Base-by-base conservation (phyloP, 768 basidiomycete genomes). In the Mycena sanguinolenta region DNA sequence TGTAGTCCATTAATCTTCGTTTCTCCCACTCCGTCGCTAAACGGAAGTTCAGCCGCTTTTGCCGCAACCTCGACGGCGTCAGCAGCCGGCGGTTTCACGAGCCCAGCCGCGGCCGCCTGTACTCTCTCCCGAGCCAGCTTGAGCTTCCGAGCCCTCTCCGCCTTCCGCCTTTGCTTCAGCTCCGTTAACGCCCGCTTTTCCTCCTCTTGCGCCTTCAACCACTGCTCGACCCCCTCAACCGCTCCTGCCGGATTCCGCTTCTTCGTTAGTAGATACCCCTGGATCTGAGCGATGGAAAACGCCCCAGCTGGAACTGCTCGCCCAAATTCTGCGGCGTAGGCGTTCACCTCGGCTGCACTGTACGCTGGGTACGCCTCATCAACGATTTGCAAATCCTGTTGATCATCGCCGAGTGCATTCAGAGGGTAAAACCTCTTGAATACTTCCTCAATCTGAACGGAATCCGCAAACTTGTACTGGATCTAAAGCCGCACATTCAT, bases 231-330 rank as follows among this genome's bases (percentile, higher is more conserved):
- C 1, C 64, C 69, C 27, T 65, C 50, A 7, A 67, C 59, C 4
- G 72, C 66, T 12, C 55, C 71, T 0, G 21, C 58, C 23, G 74
- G 74, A 55, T 73, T 49, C 38, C 62, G 59, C 36, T 75, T 75
- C 59, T 66, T 60, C 38, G 65, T 69, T 27, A 86, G 73, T 50
- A 85, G 71, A 70, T 80, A 84, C 0, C 80, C 82, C 63, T 84
- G 83, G 1, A 85, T 76, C 55, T 82, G 79, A 4, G 84, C 82
- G 6, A 81, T 77, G 46, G 79, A 79, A 70, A 82, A 78, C 46
- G 67, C 73, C 32, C 73, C 54, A 14, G 76, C 70, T 0, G 83
- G 81, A 19, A 84, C 70, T 17, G 58, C 58, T 6, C 58, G 28
- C 1, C 77, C 77, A 65, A 84, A 84, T 9, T 67, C 46, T 3